Percentiles rank a stretch among this genome's conserved stretches.
phyloP scores from a whole-genome alignment of 1,284 basidiomycete genomes.

The Cutaneotrichosporon sp. region DNA sequence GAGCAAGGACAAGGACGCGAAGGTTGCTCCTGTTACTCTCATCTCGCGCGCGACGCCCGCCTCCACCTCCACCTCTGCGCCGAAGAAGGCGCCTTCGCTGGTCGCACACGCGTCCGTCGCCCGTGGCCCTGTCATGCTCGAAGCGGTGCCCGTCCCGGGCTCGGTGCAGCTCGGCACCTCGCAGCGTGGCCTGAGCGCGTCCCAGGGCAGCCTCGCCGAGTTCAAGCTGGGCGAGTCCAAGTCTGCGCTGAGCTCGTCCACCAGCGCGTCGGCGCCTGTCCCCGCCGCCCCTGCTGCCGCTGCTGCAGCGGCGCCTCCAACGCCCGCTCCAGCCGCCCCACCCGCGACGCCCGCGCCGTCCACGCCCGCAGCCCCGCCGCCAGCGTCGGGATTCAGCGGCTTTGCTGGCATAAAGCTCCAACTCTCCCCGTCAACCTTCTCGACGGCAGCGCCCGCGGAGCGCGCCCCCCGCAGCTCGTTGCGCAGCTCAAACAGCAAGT shows the following conservation, averaged over 20 bases:
- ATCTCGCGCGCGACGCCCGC: constrained; percentile 5
- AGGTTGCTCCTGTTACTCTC: constrained; percentile 12
- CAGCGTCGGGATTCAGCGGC: constrained; percentile 10
- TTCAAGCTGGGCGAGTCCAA: too few relatives aligned
- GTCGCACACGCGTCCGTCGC: constrained; percentile 25
- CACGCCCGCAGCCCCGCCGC: not conserved
- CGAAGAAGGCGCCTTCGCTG: constrained; percentile 9
- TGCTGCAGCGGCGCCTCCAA: not conserved
- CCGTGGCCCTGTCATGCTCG: constrained; percentile 21
- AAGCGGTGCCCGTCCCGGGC: constrained; percentile 20
- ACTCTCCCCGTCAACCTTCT: constrained; percentile 28
- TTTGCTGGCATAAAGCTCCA: constrained; percentile 35
- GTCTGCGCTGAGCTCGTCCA: not conserved
- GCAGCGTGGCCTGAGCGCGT: not conserved
- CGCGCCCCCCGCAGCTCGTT: not conserved
- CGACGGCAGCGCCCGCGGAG: not conserved
- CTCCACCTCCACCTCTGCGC: not conserved
- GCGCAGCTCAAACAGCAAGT: not conserved
- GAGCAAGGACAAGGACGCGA: not conserved
- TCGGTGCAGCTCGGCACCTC: not conserved
- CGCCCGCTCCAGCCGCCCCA: not conserved
- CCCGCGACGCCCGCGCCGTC: not conserved
- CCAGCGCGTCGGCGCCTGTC: not conserved
- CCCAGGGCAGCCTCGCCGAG: not conserved
- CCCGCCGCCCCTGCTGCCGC: not conserved